Conservation (phyloP, 805 yeast species). For the Wickerhamomyces strasburgensis region DNA sequence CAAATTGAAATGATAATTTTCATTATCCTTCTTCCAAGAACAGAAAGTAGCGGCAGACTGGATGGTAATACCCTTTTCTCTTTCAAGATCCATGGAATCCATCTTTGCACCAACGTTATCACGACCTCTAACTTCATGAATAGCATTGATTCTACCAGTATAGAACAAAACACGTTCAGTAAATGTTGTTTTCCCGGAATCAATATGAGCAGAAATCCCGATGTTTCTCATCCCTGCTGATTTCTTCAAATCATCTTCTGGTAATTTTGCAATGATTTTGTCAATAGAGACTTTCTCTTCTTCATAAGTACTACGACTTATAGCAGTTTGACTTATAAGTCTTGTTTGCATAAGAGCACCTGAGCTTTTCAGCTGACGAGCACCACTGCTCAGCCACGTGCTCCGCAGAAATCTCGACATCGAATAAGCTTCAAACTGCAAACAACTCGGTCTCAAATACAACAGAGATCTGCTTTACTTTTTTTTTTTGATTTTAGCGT, state of each 20-base stretch:
- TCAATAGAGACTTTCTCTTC: constrained; percentile 71
- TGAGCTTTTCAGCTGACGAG: constrained; percentile 9
- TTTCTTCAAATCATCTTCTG: constrained; percentile 46
- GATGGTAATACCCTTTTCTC: constrained; percentile 98
- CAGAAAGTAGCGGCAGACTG: constrained; percentile 99
- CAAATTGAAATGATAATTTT: constrained; percentile 80
- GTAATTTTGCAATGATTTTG: constrained; percentile 43
- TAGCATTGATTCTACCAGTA: constrained; percentile 95
- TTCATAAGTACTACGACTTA: constrained; percentile 47
- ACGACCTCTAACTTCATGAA: constrained; percentile 94
- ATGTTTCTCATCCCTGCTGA: constrained; percentile 76
- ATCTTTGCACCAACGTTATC: constrained; percentile 98
- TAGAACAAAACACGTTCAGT: constrained; percentile 95
- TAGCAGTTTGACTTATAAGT: constrained; percentile 29
- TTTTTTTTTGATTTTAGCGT: too few relatives aligned
- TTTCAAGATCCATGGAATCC: constrained; percentile 98
- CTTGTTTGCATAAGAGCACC: constrained; percentile 19
- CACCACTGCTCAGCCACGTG: constrained; percentile 8
- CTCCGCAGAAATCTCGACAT: constrained; percentile 19
- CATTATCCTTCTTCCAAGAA: constrained; percentile 78
- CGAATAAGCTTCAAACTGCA: too few relatives aligned
- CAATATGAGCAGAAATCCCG: constrained; percentile 97
- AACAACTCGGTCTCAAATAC: neutral
- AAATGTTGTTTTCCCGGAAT: constrained; percentile 96
- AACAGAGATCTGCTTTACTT: too few relatives aligned